These are phyloP conservation scores for Rhynchospora pubera DNA, from an alignment of 176 grass and related monocot species.

Conservation along the genomic window DNA sequence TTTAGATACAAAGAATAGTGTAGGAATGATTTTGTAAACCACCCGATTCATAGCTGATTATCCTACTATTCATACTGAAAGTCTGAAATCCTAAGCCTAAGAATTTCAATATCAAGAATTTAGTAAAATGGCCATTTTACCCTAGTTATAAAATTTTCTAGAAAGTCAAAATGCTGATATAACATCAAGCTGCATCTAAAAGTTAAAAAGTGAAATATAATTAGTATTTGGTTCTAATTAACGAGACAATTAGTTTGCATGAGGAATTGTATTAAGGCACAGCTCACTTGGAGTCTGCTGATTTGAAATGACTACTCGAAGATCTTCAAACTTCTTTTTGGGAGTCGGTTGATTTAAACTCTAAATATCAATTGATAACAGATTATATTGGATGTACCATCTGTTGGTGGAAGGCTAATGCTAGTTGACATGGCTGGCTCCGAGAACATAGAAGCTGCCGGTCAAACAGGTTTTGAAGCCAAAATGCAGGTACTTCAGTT, in stretches of 20 bases:
- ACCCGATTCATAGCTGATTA: not conserved
- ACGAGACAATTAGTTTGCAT: not conserved
- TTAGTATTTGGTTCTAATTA: not conserved
- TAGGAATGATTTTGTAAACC: not conserved
- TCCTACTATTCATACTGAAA: not conserved
- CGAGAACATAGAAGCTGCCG: conserved; percentile 92
- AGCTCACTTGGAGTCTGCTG: not conserved
- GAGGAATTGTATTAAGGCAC: not conserved
- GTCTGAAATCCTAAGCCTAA: not conserved
- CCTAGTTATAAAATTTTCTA: not conserved
- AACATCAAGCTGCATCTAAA: not conserved
- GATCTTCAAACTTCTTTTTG: too few relatives aligned
- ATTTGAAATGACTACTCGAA: not conserved
- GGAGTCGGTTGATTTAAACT: not conserved
- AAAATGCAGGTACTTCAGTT: conserved; percentile 68
- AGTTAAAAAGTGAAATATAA: not conserved
- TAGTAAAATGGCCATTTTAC: not conserved
- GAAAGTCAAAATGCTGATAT: not conserved
- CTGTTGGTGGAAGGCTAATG: conserved; percentile 86
- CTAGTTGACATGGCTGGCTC: conserved; percentile 97
- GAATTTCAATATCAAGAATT: not conserved
- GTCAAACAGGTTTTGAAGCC: conserved; percentile 81
- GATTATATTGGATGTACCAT: conserved; percentile 93
- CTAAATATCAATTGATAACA: conserved; percentile 1
- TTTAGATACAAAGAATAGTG: not conserved